Percentiles rank a stretch among this genome's conserved stretches.
These are phyloP conservation scores for Trametes sanguinea DNA, from an alignment of 768 basidiomycete genomes.

Conservation along the genomic window DNA sequence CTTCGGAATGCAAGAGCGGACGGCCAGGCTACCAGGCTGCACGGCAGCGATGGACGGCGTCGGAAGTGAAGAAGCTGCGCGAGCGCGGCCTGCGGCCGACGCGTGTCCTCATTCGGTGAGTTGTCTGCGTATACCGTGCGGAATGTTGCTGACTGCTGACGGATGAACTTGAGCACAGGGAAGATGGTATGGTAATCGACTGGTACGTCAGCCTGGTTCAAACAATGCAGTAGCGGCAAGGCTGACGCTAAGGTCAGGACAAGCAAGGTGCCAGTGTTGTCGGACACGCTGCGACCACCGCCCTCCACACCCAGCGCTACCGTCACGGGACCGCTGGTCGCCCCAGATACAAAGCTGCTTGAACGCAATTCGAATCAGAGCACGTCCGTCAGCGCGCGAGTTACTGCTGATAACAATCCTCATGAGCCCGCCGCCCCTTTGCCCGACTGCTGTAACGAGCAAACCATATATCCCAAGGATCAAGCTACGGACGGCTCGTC, in stretches of 20 bases:
- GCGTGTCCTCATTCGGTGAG: conserved; percentile 22
- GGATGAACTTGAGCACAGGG: not conserved
- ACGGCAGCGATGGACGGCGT: conserved; percentile 14
- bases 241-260: conserved; percentile 3
- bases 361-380: too few relatives aligned
- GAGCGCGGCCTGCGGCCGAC: conserved; percentile 11
- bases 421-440: too few relatives aligned
- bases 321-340: not conserved
- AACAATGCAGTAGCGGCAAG: too few relatives aligned
- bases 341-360: not conserved
- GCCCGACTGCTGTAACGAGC: too few relatives aligned
- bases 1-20: conserved; percentile 9
- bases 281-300: conserved; percentile 24
- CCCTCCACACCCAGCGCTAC: not conserved
- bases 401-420: too few relatives aligned
- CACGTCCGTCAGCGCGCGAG: too few relatives aligned
- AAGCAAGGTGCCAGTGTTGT: conserved; percentile 22
- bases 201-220: conserved; percentile 17
- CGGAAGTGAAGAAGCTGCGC: conserved; percentile 16
- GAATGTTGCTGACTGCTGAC: not conserved
- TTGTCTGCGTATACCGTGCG: not conserved
- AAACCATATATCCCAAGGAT: not conserved
- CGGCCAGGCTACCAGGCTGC: conserved; percentile 9
- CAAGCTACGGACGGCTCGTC: not conserved
- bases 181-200: conserved; percentile 29